Percentiles rank a stretch among this genome's conserved stretches.
These are phyloP conservation scores for Mycena crocata DNA, from an alignment of 768 basidiomycete genomes.

Conservation along the genomic window DNA sequence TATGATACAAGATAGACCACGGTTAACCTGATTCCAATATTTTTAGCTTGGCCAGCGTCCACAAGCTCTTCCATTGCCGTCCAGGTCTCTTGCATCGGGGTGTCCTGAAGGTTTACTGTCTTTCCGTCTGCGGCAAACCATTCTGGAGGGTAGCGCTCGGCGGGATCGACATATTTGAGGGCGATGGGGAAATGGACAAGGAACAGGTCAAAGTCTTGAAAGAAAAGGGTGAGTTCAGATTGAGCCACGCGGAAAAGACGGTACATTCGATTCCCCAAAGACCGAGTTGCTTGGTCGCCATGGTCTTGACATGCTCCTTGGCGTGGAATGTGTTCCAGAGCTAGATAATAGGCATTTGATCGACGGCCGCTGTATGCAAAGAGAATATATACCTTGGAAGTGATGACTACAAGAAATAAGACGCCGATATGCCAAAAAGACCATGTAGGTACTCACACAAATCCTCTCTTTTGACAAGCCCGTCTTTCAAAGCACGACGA, in stretches of 20 bases:
- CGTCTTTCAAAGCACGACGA: slow-evolving; percentile 79
- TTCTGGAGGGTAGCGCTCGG: slow-evolving; percentile 82
- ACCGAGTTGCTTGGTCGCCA: slow-evolving; percentile 72
- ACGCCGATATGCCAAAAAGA: neutral
- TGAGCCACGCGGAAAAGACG: too few relatives aligned
- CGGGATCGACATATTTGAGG: slow-evolving; percentile 82
- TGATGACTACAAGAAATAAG: slow-evolving; percentile 67
- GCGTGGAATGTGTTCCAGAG: slow-evolving; percentile 94
- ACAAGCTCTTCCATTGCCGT: slow-evolving; percentile 82
- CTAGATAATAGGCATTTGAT: slow-evolving; percentile 44
- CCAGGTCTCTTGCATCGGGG: slow-evolving; percentile 88
- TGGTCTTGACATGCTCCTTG: slow-evolving; percentile 71
- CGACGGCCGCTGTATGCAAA: neutral
- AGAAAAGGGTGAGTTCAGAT: neutral
- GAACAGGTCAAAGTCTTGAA: slow-evolving; percentile 80
- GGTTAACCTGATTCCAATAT: slow-evolving; percentile 82
- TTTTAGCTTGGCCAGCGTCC: slow-evolving; percentile 75
- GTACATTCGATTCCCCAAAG: slow-evolving; percentile 80
- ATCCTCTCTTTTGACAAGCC: slow-evolving; percentile 89
- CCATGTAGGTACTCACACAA: slow-evolving; percentile 71
- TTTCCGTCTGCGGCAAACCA: slow-evolving; percentile 83
- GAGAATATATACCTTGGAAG: slow-evolving; percentile 70
- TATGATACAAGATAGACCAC: neutral
- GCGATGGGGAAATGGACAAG: slow-evolving; percentile 89
- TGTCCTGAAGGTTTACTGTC: slow-evolving; percentile 55